Evolutionary conservation across 495 filamentous ascomycete genomes (phyloP).

Genomic region (Penicillium psychrofluorescens): DNA sequence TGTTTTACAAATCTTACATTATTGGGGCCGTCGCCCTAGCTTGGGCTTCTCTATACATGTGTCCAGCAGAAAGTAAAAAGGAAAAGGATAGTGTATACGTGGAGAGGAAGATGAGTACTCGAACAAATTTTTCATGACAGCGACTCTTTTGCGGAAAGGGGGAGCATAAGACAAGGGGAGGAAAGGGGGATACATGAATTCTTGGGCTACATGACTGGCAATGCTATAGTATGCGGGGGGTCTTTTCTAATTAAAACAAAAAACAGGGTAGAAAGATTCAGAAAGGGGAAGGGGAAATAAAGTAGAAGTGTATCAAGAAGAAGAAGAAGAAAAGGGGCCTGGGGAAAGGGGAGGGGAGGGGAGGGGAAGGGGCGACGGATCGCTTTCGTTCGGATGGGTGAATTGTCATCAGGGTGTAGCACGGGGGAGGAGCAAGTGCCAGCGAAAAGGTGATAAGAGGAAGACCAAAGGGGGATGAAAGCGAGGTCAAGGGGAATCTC

Average conservation of each 20-base stretch:
- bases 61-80: not conserved
- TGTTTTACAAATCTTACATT: too few relatives aligned
- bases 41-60: too few relatives aligned
- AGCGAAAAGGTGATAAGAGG: not conserved
- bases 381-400: conserved; percentile 12
- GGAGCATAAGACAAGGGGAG: conserved; percentile 6
- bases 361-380: too few relatives aligned
- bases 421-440: conserved; percentile 6
- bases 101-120: conserved; percentile 11
- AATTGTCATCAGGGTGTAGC: conserved; percentile 11
- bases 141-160: conserved; percentile 21
- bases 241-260: conserved; percentile 45
- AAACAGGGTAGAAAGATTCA: conserved; percentile 21
- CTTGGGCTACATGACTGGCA: conserved; percentile 42
- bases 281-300: conserved; percentile 10
- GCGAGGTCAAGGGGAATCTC: conserved; percentile 5
- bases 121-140: conserved; percentile 29
- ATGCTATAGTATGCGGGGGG: conserved; percentile 25
- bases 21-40: too few relatives aligned
- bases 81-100: conserved; percentile 22
- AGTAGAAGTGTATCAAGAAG: conserved; percentile 13
- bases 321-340: conserved; percentile 25
- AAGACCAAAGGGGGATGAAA: conserved; percentile 3
- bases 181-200: conserved; percentile 40
- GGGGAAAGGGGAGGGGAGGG: conserved; percentile 1